Evolutionary conservation across 495 filamentous ascomycete species (phyloP).

Genomic region (Tricharina praecox): DNA sequence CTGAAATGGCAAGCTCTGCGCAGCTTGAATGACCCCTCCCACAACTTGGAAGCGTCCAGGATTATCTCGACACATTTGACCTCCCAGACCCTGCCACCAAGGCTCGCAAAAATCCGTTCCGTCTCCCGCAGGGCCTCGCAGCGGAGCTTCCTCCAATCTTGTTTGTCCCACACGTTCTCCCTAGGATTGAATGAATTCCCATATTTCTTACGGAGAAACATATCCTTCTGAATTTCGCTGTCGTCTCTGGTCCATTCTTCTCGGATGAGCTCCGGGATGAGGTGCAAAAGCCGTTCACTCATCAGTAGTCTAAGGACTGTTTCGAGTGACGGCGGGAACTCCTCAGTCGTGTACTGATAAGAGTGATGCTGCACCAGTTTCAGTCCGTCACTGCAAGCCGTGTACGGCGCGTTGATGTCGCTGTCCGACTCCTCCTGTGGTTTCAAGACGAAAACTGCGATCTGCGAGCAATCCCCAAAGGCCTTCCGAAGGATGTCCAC

Average conservation of each 20-base stretch:
- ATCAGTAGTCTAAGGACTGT: not conserved
- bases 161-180: not conserved
- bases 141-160: not conserved
- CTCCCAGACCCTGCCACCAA: slow-evolving; percentile 3
- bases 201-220: slow-evolving; percentile 4
- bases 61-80: slow-evolving; percentile 12
- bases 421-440: not conserved
- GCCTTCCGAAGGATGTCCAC: slow-evolving; percentile 7
- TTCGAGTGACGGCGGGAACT: slow-evolving; percentile 10
- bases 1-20: slow-evolving; percentile 16
- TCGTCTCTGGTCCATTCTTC: slow-evolving; percentile 17
- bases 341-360: slow-evolving; percentile 10
- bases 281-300: slow-evolving; percentile 5
- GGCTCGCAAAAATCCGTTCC: not conserved
- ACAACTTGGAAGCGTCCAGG: slow-evolving; percentile 10
- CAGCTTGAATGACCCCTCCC: slow-evolving; percentile 10
- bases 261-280: slow-evolving; percentile 12
- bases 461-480: slow-evolving; percentile 22
- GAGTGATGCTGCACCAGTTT: slow-evolving; percentile 12
- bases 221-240: slow-evolving; percentile 7
- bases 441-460: slow-evolving; percentile 20
- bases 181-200: not conserved
- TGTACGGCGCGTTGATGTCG: not conserved
- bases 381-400: not conserved
- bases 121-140: not conserved